Evolutionary conservation across 2,329 filamentous ascomycete genomes (phyloP).

Genomic region (Pyrenophora seminiperda): DNA sequence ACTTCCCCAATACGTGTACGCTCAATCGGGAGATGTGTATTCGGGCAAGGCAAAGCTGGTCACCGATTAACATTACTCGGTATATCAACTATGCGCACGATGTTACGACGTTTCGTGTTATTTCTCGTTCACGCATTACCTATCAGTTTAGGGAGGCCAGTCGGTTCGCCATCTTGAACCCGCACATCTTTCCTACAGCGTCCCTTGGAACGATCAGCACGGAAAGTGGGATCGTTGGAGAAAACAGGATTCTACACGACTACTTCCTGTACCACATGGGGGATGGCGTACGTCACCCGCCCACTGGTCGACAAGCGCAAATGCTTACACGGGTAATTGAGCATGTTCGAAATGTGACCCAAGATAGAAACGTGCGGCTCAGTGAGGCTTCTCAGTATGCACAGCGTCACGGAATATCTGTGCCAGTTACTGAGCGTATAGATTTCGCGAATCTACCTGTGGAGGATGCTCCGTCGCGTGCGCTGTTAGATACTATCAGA

Average conservation of each 20-base stretch:
- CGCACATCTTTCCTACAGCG: neutral
- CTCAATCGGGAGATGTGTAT: constrained; percentile 7
- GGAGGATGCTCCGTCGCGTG: constrained; percentile 1
- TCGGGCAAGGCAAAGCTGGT: constrained; percentile 3
- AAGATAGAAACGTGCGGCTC: constrained; percentile 5
- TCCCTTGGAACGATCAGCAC: neutral
- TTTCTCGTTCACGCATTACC: constrained; percentile 1
- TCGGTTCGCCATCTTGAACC: neutral
- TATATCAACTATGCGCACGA: constrained; percentile 7
- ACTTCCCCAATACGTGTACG: constrained; percentile 4
- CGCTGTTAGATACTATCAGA: neutral
- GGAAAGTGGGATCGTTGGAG: constrained; percentile 1
- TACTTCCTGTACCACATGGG: constrained; percentile 14
- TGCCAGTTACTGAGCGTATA: neutral
- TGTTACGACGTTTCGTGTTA: neutral
- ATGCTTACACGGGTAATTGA: constrained; percentile 9
- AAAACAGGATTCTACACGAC: constrained; percentile 1
- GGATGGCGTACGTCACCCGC: constrained; percentile 6
- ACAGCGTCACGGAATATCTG: neutral
- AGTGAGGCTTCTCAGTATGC: constrained; percentile 10
- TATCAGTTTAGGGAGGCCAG: constrained; percentile 1
- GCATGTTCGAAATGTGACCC: constrained; percentile 4
- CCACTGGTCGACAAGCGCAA: constrained; percentile 2
- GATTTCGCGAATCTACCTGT: constrained; percentile 1
- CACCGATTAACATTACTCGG: neutral